Base-by-base conservation (phyloP, 208 protist genomes). In the Strigomonas oncopelti region DNA sequence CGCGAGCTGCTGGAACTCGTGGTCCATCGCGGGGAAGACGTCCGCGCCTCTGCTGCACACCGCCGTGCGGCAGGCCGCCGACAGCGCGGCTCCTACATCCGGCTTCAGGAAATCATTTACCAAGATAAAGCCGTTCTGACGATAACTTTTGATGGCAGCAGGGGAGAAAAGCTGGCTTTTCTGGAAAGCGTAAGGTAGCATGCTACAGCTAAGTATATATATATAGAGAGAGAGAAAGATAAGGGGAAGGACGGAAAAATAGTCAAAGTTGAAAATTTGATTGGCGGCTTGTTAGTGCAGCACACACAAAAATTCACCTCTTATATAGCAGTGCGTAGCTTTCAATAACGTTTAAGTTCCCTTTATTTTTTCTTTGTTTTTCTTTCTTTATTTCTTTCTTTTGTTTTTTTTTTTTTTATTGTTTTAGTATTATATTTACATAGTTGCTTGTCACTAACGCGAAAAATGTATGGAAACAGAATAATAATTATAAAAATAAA, bases 1-100 rank as follows among this genome's bases (percentile, higher is more conserved):
- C 0, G 77, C 31, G 24, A 64, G 77, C 14, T 77, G 76, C 45
- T 71, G 73, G 60, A 78, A 61, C 22, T 87, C 71, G 5, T 78
- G 71, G 67, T 93, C 87, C 27, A 89, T 71, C 24, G 69, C 87
- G 7, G 87, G 87, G 55, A 91, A 90, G 24, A 87, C 58, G 48
- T 75, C 58, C 0, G 61, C 34, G 34, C 87, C 87, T 20, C 87
- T 72, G 5, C 59, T 25, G 18, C 60, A 38, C 4, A 67, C 85
- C 16, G 75, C 72, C 0, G 55, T 54, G 42, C 71, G 73, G 56
- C 77, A 83, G 3, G 75, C 75, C 20, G 55, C 2, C 9, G 83
- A 69, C 28, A 93, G 81, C 31, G 31, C 32, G 3, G 36, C 52
- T 16, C 73, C 29, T 34, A 72, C 24, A 0, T 52, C 42, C 5